Base-by-base conservation (phyloP, 2,329 filamentous ascomycete species). In the Fusarium pilosicola region DNA sequence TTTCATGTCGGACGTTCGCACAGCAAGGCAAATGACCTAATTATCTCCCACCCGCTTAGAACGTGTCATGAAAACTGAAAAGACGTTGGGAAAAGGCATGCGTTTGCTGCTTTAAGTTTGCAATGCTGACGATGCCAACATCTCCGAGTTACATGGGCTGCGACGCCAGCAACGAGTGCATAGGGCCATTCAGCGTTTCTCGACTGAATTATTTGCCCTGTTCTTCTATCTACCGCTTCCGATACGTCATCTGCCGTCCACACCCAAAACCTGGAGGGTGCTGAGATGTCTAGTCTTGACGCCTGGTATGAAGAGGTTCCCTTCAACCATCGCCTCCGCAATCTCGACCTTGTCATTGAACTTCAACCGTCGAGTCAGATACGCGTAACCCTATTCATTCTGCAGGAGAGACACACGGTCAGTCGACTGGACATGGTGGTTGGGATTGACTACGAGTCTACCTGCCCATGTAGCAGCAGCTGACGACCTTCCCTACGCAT, bases 201-300 rank as follows among this genome's bases (percentile, higher is more conserved):
- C 24, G 3, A 12, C n/a, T 5, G 7, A 9, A 38, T 2, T 0
- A 22, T 38, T 38, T 26, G 4, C 30, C 1, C 8, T 10, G 3
- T 54, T 4, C 13, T 54, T 2, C 24, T 22, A 20, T 20, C 13
- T 24, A 1, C 7, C n/a, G 9, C 30, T 12, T 9, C n/a, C 4
- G 6, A 4, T 12, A n/a, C 7, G 6, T 24, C 6, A 24, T 51
- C 22, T 36, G 1, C 4, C 6, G n/a, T 34, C 2, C 12, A 20
- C 4, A 24, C 9, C 4, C 48, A 52, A 20, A 51, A 24, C 12
- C 30, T 36, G 30, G 12, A 52, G 17, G 8, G 22, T 11, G 6
- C 30, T 36, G n/a, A 22, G 12, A 4, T 36, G 17, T 20, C 48
- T 34, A 20, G 30, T 26, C 12, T 20, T 26, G 48, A 36, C 12